These are phyloP conservation scores for Auricularia sp. DNA, from an alignment of 768 basidiomycete species.

Conservation along the genomic window DNA sequence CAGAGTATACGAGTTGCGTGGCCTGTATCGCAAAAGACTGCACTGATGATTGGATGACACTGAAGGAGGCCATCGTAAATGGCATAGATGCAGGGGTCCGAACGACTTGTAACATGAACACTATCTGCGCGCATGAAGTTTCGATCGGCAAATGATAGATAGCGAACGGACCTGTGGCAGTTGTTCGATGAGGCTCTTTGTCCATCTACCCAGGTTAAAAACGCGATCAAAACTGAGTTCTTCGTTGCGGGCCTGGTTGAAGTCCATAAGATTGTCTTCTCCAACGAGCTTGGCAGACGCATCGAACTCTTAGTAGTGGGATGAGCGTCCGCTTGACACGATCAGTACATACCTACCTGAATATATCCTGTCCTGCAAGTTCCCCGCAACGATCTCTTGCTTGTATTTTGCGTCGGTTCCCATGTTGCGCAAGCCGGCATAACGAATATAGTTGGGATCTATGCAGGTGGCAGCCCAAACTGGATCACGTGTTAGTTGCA, in stretches of 20 bases:
- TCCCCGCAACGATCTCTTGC: constrained; percentile 65
- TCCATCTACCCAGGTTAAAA: neutral
- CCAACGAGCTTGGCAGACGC: constrained; percentile 22
- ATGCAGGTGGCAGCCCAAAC: constrained; percentile 72
- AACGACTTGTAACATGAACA: constrained; percentile 54
- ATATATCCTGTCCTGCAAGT: constrained; percentile 44
- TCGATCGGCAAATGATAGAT: neutral
- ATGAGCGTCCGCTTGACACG: neutral
- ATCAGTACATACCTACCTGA: constrained; percentile 30
- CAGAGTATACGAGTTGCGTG: constrained; percentile 36
- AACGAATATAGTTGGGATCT: constrained; percentile 48
- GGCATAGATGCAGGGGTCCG: constrained; percentile 55
- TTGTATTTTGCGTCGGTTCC: constrained; percentile 47
- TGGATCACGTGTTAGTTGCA: constrained; percentile 8
- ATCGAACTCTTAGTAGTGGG: constrained; percentile 23
- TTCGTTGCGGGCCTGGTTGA: constrained; percentile 11
- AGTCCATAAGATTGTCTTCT: constrained; percentile 29
- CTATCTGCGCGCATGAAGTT: constrained; percentile 29
- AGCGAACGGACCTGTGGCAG: neutral
- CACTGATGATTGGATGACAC: constrained; percentile 46
- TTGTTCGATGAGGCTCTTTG: neutral
- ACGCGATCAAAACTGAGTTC: neutral
- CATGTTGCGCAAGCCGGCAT: constrained; percentile 56
- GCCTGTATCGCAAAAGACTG: constrained; percentile 38
- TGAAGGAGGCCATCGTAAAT: constrained; percentile 52